Percentiles rank a stretch among this genome's conserved stretches.
Evolutionary conservation across 1,284 basidiomycete species (phyloP).

Genomic region (Sutorius eximius): DNA sequence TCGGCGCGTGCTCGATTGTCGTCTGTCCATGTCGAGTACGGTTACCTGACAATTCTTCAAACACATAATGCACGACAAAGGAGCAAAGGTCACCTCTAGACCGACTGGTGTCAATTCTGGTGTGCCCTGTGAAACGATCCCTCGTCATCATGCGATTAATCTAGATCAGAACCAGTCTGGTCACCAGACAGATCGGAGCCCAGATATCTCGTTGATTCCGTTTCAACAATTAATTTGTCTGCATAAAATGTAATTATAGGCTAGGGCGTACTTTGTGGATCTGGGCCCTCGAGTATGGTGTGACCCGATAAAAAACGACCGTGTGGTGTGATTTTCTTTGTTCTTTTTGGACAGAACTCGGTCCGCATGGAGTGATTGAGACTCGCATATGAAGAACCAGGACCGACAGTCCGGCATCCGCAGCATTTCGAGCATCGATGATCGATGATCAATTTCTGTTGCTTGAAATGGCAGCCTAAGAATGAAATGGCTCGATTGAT

Average conservation of each 20-base stretch:
- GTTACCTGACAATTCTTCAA: neutral
- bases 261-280: neutral
- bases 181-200: neutral
- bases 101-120: neutral
- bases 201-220: neutral
- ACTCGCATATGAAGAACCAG: neutral
- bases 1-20: neutral
- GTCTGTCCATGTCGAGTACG: neutral
- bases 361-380: neutral
- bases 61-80: neutral
- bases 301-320: too few relatives aligned
- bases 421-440: neutral
- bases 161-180: neutral
- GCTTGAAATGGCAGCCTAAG: neutral
- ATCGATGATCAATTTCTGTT: neutral
- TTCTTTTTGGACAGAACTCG: neutral
- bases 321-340: neutral
- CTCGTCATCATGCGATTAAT: neutral
- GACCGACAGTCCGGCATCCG: neutral
- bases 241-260: neutral
- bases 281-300: neutral
- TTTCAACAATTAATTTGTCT: too few relatives aligned
- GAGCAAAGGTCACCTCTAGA: neutral
- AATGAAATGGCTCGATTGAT: too few relatives aligned
- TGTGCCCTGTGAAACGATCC: neutral